Conservation (phyloP, 768 basidiomycete species). For the Pleurotus pulmonarius region DNA sequence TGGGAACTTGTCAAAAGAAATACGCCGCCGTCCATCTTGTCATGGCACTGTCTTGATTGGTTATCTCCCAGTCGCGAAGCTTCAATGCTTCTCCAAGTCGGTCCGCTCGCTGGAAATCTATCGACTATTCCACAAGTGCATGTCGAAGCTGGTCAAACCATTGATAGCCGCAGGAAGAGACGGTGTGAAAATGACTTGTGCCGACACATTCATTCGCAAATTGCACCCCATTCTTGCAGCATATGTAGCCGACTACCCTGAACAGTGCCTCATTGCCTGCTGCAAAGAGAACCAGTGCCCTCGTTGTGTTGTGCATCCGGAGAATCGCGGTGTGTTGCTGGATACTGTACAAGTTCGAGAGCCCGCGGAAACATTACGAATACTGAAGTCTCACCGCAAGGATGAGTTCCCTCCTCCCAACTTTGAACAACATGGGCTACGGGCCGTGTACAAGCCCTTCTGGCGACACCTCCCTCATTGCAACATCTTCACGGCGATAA, state of each 20-base stretch:
- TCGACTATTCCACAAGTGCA: slow-evolving; percentile 30
- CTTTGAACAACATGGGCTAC: background rate
- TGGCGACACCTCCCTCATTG: slow-evolving; percentile 34
- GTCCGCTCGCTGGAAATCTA: slow-evolving; percentile 16
- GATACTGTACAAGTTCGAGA: background rate
- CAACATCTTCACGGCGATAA: slow-evolving; percentile 34
- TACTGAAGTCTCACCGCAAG: background rate
- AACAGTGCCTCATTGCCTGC: slow-evolving; percentile 30
- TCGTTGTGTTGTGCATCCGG: slow-evolving; percentile 16
- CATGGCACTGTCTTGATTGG: slow-evolving; percentile 28
- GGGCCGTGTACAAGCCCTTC: slow-evolving; percentile 24
- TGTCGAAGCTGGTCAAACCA: slow-evolving; percentile 19
- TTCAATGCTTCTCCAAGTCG: slow-evolving; percentile 19
- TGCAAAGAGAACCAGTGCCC: slow-evolving; percentile 24
- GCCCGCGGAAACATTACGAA: background rate
- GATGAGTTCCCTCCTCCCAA: background rate
- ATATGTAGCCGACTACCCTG: slow-evolving; percentile 31
- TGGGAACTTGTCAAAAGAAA: slow-evolving; percentile 30
- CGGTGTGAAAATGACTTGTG: slow-evolving; percentile 31
- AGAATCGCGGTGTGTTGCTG: slow-evolving; percentile 11
- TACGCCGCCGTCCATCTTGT: slow-evolving; percentile 20
- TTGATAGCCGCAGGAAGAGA: slow-evolving; percentile 25
- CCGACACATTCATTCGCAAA: slow-evolving; percentile 19
- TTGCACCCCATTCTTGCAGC: slow-evolving; percentile 30
- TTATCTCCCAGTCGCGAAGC: slow-evolving; percentile 32